phyloP scores from a whole-genome alignment of 345 rosid species.

The Trapa bicornis region DNA sequence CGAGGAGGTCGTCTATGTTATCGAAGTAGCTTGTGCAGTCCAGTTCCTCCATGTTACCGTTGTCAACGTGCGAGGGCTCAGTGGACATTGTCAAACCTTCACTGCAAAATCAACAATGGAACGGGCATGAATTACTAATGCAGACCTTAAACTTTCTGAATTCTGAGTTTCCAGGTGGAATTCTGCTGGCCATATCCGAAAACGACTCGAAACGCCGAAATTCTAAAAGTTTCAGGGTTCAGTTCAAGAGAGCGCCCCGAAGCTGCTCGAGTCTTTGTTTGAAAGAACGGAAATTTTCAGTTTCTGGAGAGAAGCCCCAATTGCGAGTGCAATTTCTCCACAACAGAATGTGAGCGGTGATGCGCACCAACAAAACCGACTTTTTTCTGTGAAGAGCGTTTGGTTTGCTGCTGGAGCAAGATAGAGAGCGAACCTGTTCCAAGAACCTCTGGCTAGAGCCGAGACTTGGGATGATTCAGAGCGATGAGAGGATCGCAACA shows the following conservation, averaged over 20 bases:
- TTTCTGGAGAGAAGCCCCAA: background rate
- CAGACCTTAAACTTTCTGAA: too few relatives aligned
- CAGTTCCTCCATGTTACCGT: constrained; percentile 66
- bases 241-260: background rate
- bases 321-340: too few relatives aligned
- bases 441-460: background rate
- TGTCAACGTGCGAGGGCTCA: background rate
- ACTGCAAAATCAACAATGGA: background rate
- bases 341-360: too few relatives aligned
- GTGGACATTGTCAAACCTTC: background rate
- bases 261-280: background rate
- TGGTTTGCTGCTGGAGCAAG: too few relatives aligned
- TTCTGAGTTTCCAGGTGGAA: too few relatives aligned
- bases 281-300: background rate
- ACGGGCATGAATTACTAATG: too few relatives aligned
- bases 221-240: background rate
- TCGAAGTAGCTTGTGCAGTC: constrained; percentile 95
- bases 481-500: background rate
- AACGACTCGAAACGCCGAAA: too few relatives aligned
- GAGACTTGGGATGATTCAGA: background rate
- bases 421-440: background rate
- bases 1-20: constrained; percentile 85
- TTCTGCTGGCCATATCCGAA: too few relatives aligned
- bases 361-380: too few relatives aligned
- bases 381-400: too few relatives aligned